Conservation (phyloP, 148 eudicot species). For the Chenopodium formosanum region DNA sequence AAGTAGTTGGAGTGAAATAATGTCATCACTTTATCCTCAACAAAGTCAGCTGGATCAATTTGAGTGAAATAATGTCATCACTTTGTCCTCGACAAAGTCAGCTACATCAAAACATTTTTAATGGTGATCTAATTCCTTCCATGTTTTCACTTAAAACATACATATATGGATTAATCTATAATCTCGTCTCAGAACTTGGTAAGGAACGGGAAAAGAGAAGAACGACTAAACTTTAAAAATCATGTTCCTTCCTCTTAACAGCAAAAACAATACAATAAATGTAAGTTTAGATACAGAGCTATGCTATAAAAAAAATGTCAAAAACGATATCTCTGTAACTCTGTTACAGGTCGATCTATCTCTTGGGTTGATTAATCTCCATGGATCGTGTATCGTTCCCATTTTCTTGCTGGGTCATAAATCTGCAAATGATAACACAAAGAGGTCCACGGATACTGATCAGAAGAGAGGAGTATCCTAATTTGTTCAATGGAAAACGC, state of each 20-base stretch:
- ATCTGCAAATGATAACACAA: slow-evolving; percentile 47
- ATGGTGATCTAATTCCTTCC: background rate
- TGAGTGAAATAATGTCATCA: no score
- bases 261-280: background rate
- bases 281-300: slow-evolving; percentile 8
- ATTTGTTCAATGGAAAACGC: background rate
- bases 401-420: slow-evolving; percentile 86
- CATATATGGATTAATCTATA: background rate
- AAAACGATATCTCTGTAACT: slow-evolving; percentile 1
- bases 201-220: background rate
- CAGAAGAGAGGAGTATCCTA: slow-evolving; percentile 3
- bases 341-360: background rate
- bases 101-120: background rate
- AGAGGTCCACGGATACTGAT: background rate
- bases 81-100: background rate
- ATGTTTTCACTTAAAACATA: background rate
- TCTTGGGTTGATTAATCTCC: slow-evolving; percentile 53
- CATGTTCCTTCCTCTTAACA: background rate
- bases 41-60: background rate
- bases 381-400: slow-evolving; percentile 96
- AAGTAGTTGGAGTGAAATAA: no score
- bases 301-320: background rate
- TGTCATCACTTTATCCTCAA: background rate
- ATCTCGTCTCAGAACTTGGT: background rate
- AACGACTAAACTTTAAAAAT: background rate